Evolutionary conservation across 2,329 filamentous ascomycete species (phyloP), one percentile per base, ranked within the genome.

Genomic region (Botrytis fragariae): DNA sequence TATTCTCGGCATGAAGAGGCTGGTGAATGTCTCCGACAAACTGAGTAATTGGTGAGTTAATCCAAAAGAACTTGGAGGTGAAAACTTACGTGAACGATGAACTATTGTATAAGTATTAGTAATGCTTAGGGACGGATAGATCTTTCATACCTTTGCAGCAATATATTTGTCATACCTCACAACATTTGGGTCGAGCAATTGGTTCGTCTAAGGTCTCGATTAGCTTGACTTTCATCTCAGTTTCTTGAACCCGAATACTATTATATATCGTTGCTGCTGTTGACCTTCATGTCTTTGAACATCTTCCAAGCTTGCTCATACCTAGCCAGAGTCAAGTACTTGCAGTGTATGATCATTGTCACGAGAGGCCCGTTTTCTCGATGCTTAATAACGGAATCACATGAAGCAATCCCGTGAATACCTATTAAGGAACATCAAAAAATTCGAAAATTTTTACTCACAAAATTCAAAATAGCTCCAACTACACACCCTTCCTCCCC

Each of bases 11-110:
- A 80, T 92, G 90, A 73, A 92, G 83, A 44, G 90, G 90, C 82
- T 92, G 89, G 81, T 92, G 90, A 74, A 92, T 87, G 81, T 93
- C 91, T 71, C 90, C 89, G 71, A 93, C 82, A 79, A 93, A 93
- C 82, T 93, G 88, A 73, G 91, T 84, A 79, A 63, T 18, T 61
- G 39, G 16, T 75, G 22, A 75, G 72, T 69, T 16, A 3, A 14
- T 29, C 25, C 20, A 62, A 20, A 7, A 32, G 5, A 51, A 25
- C 25, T 35, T 25, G 35, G 16, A 39, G 5, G 16, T 37, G 22
- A 57, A 75, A 35, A 81, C 81, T 76, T 80, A 79, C 79, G 79
- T 81, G 75, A 45, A 81, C 64, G 42, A 81, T 70, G 32, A 81
- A 81, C 79, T 81, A 72, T 59, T 32, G 10, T 25, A 32, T 22